Percentiles rank a stretch among this genome's conserved stretches.
Conservation (phyloP, 2,329 filamentous ascomycete species). For the Metarhizium robertsii region DNA sequence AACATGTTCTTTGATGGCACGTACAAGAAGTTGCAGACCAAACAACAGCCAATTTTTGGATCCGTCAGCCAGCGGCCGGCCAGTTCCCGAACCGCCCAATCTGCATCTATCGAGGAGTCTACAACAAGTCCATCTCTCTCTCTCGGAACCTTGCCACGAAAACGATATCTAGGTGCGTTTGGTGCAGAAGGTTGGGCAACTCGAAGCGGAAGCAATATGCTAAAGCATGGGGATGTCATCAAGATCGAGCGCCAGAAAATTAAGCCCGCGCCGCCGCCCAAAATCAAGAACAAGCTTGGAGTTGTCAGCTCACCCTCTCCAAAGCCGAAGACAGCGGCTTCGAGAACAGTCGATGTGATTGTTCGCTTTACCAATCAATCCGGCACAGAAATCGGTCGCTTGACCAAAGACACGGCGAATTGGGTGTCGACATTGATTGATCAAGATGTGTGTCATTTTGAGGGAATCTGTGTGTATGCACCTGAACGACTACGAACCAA, state of each 20-base stretch:
- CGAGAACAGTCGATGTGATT: constrained; percentile 70
- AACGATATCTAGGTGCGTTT: constrained; percentile 80
- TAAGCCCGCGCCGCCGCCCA: constrained; percentile 43
- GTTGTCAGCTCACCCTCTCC: constrained; percentile 18
- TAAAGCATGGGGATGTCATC: constrained; percentile 76
- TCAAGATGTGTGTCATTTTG: constrained; percentile 78
- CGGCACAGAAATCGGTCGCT: constrained; percentile 75
- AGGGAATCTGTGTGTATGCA: constrained; percentile 80
- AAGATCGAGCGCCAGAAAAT: constrained; percentile 80
- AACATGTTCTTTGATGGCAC: constrained; percentile 65
- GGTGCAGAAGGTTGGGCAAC: constrained; percentile 90
- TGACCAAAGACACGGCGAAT: constrained; percentile 77
- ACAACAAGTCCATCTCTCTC: not conserved
- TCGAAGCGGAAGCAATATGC: constrained; percentile 62
- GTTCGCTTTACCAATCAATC: constrained; percentile 78
- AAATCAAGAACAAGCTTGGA: constrained; percentile 34
- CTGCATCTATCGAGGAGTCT: not conserved
- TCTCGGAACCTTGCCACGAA: constrained; percentile 23
- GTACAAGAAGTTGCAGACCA: constrained; percentile 42
- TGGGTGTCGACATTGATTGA: constrained; percentile 93
- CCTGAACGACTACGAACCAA: constrained; percentile 80
- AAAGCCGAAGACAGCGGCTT: constrained; percentile 38
- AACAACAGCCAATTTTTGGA: not conserved
- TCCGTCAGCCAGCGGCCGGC: not conserved
- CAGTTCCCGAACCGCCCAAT: not conserved